phyloP scores from a whole-genome alignment of 441 rosid species.

The Syzygium malaccense region DNA sequence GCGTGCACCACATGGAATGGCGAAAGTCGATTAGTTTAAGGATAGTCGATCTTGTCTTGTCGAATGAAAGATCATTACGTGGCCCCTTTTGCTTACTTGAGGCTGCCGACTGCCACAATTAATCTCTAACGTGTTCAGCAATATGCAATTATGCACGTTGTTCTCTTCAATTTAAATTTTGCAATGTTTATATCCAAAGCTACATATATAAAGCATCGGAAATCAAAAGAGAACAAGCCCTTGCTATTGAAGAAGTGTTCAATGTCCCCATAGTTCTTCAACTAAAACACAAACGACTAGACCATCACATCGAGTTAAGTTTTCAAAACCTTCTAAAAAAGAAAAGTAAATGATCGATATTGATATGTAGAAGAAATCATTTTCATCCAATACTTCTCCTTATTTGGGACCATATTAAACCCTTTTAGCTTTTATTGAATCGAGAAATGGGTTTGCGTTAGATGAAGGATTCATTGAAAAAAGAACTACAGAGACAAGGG shows the following conservation, averaged over 20 bases:
- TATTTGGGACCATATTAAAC: no score
- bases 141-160: neutral
- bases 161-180: neutral
- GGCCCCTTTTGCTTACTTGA: neutral
- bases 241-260: neutral
- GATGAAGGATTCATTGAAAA: no score
- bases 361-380: neutral
- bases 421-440: no score
- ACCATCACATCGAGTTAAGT: neutral
- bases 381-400: neutral
- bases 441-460: no score
- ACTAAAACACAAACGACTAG: neutral
- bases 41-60: neutral
- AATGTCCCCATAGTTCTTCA: neutral
- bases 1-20: neutral
- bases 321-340: neutral
- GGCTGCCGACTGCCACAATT: neutral
- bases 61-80: neutral
- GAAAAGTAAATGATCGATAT: neutral
- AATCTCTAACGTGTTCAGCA: neutral
- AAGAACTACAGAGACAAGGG: no score
- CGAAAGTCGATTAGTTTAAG: neutral
- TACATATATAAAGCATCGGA: neutral
- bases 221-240: neutral
- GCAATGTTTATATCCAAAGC: neutral